Conservation (phyloP, 352 stramenopile species). For the Aphanomyces astaci region DNA sequence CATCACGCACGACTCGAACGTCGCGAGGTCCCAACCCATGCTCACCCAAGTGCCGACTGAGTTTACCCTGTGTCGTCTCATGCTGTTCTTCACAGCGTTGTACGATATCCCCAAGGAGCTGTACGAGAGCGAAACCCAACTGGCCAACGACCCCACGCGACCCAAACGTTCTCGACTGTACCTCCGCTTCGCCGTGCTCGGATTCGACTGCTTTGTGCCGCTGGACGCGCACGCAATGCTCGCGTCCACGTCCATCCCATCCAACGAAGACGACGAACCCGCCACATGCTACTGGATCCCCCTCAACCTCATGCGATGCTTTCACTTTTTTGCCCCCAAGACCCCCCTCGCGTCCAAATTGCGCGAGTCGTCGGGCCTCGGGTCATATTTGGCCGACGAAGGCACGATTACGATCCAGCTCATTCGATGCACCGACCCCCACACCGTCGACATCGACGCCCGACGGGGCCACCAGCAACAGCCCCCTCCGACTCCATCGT, state of each 20-base stretch:
- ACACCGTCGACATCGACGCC: conserved; percentile 44
- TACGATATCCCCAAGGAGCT: conserved; percentile 75
- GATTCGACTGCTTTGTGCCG: conserved; percentile 69
- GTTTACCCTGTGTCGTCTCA: conserved; percentile 65
- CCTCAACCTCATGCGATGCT: conserved; percentile 63
- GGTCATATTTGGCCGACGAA: conserved; percentile 53
- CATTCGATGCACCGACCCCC: conserved; percentile 60
- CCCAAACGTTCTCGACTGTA: conserved; percentile 42
- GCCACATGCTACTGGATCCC: conserved; percentile 53
- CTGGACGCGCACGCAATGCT: conserved; percentile 50
- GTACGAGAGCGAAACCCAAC: conserved; percentile 50
- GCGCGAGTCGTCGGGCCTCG: conserved; percentile 65
- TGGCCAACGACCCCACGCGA: conserved; percentile 5
- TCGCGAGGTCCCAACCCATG: conserved; percentile 36
- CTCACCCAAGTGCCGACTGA: conserved; percentile 40
- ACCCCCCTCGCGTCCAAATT: conserved; percentile 66
- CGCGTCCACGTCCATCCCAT: conserved; percentile 28
- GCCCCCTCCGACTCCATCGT: conserved; percentile 22
- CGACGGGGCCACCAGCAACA: conserved; percentile 4
- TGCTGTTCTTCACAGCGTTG: conserved; percentile 70
- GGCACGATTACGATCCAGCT: conserved; percentile 70
- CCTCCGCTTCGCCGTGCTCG: conserved; percentile 59
- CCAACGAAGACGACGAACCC: conserved; percentile 32
- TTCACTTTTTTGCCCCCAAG: conserved; percentile 66
- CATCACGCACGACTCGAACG: conserved; percentile 39